Base-by-base conservation (phyloP, 2,329 filamentous ascomycete genomes). In the Emydomyces testavorans region DNA sequence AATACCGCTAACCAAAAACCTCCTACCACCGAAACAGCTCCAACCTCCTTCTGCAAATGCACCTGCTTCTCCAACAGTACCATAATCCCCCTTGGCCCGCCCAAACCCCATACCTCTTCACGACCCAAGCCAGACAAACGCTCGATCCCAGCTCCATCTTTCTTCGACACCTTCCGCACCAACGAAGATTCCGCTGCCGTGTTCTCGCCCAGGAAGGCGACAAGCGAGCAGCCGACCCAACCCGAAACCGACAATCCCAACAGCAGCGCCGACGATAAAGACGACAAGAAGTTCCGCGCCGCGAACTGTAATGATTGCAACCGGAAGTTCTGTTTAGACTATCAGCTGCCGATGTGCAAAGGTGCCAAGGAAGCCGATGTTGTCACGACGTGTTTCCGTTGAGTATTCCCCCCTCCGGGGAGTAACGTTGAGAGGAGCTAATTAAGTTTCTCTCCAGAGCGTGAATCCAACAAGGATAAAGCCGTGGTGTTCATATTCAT, bases 11-110 rank as follows among this genome's bases (percentile, higher is more conserved):
- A 49, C 36, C 43, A 43, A 44, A 44, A 39, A 2, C 21, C 2
- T 28, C 49, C 34, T 40, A 36, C 21, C 28, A 29, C 29, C 10
- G 8, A 28, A 31, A 49, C 43, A 69, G 66, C 60, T 7, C 66
- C 66, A 10, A 77, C 78, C 13, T 80, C 78, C 50, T 83, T 82
- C 65, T 83, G 80, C 74, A 83, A 83, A 75, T 83, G 80, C 62
- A 82, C 78, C 49, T 83, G 80, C 63, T 78, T 78, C 65, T 72
- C 72, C 43, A 82, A 83, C 60, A 79, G 74, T 65, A 82, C 78
- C 47, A 81, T 83, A 44, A 82, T 83, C 54, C 75, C 78, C 15
- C 74, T 83, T 49, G 72, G 78, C 52, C 69, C 71, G 6, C 66
- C 67, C 38, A 61, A 64, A 18, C 46, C 46, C 15, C 32, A 37